phyloP scores from a whole-genome alignment of 495 filamentous ascomycete genomes.

The Amniculicola lignicola region DNA sequence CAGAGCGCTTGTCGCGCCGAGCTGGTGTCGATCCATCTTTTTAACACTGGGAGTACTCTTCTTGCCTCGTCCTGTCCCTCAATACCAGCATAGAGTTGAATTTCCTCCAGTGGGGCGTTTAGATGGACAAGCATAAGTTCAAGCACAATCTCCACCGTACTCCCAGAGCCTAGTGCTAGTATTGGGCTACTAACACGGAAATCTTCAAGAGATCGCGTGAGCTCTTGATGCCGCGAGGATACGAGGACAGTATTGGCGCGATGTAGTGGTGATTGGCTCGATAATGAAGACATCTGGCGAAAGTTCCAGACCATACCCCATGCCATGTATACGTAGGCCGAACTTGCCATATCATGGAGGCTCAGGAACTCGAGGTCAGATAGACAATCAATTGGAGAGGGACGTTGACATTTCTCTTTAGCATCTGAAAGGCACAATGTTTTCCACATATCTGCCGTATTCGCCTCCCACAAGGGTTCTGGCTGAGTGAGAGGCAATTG shows the following conservation, averaged over 20 bases:
- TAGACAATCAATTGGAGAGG: constrained; percentile 14
- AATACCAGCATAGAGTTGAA: constrained; percentile 62
- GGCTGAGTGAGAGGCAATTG: constrained; percentile 56
- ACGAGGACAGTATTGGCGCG: constrained; percentile 49
- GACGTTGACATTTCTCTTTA: constrained; percentile 32
- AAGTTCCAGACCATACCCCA: constrained; percentile 61
- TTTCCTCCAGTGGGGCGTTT: constrained; percentile 60
- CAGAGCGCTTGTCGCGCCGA: constrained; percentile 57
- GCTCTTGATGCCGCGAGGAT: constrained; percentile 52
- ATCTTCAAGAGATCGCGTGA: constrained; percentile 46
- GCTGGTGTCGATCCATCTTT: constrained; percentile 51
- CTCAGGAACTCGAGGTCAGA: constrained; percentile 37
- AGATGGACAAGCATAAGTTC: constrained; percentile 59
- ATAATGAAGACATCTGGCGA: constrained; percentile 53
- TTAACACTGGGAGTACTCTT: constrained; percentile 51
- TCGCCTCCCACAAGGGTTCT: constrained; percentile 55
- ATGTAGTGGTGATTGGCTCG: constrained; percentile 36
- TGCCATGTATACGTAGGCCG: constrained; percentile 55
- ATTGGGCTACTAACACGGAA: constrained; percentile 45
- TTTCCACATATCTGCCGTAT: constrained; percentile 57
- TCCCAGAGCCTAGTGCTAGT: too few species aligned
- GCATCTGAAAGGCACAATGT: constrained; percentile 42
- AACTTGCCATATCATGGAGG: constrained; percentile 51
- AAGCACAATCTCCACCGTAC: constrained; percentile 46
- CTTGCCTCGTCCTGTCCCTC: constrained; percentile 60